Base-by-base conservation (phyloP, 2,329 filamentous ascomycete genomes). In the Pseudopithomyces chartarum region DNA sequence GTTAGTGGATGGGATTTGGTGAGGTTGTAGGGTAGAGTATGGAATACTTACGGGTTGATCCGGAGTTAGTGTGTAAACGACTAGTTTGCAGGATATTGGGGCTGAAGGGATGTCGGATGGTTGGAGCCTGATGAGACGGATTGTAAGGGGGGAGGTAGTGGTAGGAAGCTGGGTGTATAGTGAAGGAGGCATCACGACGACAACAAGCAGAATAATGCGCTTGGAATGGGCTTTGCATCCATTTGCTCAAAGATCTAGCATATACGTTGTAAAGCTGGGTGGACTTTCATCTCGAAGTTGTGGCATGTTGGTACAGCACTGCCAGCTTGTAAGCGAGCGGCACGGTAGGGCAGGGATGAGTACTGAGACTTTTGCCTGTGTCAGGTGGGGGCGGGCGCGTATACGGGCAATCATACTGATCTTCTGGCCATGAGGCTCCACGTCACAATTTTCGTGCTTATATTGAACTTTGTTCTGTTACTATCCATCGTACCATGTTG, bases 71-170 rank as follows among this genome's bases (percentile, higher is more conserved):
- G 50, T n/a, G 20, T 53, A 46, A 15, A 15, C 36, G 13, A 53
- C 19, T 13, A 53, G 40, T n/a, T 53, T 38, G 32, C 50, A 53
- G 26, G 2, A 33, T 2, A 53, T 38, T 12, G 50, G 50, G 36
- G 50, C 33, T 19, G 42, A 45, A 20, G n/a, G 13, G 50, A 38
- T 12, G 1, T 53, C 32, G 22, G 50, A 45, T 29, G 50, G 50
- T 20, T 53, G 50, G 19, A 53, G 40, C 50, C 19, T 53, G 40
- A 53, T 38, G 6, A 53, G 40, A 19, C 50, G 50, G 32, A 53
- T 53, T 20, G 13, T 46, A 15, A 53, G 39, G 6, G 0, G 7
- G 8, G 7, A 6, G 7, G 13, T 39, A 12, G 45, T 33, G 1
- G 40, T 6, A 19, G 29, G 23, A 46, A 53, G 50, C 15, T 39